Evolutionary conservation across 352 stramenopile species (phyloP).

Genomic region (Globisporangium irregulare): DNA sequence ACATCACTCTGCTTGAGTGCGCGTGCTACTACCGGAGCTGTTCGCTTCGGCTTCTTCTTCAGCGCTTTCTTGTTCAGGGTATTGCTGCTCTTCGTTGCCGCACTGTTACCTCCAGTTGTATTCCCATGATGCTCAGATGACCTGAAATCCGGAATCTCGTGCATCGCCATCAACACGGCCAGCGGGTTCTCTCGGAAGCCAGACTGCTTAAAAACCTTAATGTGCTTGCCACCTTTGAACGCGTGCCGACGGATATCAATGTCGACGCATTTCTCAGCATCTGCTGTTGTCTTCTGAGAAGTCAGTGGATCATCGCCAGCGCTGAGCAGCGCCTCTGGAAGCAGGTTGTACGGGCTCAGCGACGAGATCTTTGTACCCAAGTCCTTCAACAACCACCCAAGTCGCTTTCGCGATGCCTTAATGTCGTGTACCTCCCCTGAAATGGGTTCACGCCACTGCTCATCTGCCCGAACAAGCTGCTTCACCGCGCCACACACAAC

Average conservation of each 20-base stretch:
- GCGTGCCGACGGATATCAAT: conserved; percentile 28
- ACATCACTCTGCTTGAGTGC: background rate
- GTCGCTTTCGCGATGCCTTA: conserved; percentile 13
- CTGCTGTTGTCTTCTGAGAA: background rate
- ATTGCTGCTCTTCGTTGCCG: background rate
- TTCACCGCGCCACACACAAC: conserved; percentile 25
- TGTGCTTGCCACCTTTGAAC: conserved; percentile 28
- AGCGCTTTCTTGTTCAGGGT: conserved; percentile 26
- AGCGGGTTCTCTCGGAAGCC: conserved; percentile 52
- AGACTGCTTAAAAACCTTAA: conserved; percentile 32
- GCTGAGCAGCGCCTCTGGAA: conserved; percentile 30
- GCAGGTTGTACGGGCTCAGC: conserved; percentile 27
- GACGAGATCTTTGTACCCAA: conserved; percentile 14
- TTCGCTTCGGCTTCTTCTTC: conserved; percentile 38
- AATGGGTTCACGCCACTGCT: conserved; percentile 24
- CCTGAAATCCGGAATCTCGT: conserved; percentile 31
- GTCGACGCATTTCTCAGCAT: conserved; percentile 16
- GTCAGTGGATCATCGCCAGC: background rate
- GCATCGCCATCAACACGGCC: conserved; percentile 30
- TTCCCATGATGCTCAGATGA: background rate
- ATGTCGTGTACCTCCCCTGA: conserved; percentile 12
- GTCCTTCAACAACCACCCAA: conserved; percentile 23
- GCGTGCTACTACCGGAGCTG: background rate
- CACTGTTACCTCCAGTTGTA: background rate
- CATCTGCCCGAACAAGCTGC: conserved; percentile 29